Conservation (phyloP, 225 moss, liverwort and hornwort species). For the Physcomitrellopsis africana region DNA sequence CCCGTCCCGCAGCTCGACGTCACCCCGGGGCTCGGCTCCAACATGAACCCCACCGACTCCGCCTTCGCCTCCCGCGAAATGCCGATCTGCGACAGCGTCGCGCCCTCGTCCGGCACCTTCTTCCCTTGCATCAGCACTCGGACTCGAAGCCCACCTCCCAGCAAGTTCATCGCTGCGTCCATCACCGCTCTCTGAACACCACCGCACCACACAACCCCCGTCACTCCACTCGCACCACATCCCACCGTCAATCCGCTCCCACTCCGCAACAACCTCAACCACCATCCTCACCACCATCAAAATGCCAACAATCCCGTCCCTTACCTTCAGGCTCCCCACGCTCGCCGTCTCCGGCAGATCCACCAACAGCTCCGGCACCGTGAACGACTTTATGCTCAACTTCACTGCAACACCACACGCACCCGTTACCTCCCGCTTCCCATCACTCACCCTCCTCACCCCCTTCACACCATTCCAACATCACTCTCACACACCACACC, state of each 20-base stretch:
- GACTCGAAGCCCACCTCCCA: constrained; percentile 92
- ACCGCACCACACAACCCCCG: neutral
- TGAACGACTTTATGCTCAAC: constrained; percentile 95
- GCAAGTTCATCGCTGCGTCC: constrained; percentile 99
- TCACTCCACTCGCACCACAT: no score
- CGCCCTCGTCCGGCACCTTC: constrained; percentile 90
- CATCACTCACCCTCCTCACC: no score
- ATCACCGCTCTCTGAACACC: constrained; percentile 87
- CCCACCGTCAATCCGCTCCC: no score
- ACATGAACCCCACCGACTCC: constrained; percentile 94
- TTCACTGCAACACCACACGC: constrained; percentile 65
- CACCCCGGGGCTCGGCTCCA: constrained; percentile 91
- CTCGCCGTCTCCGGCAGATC: constrained; percentile 93
- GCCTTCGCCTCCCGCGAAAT: constrained; percentile 86
- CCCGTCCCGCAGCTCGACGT: constrained; percentile 82
- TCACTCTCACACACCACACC: no score
- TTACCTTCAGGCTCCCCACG: constrained; percentile 90
- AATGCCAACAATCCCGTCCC: constrained; percentile 2
- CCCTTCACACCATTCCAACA: no score
- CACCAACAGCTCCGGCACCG: constrained; percentile 93
- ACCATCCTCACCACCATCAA: no score
- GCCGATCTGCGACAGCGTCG: constrained; percentile 89
- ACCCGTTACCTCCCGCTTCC: no score
- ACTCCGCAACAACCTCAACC: neutral
- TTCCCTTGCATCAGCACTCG: constrained; percentile 97